phyloP scores from a whole-genome alignment of 208 protist genomes.

The Crithidia thermophila region DNA sequence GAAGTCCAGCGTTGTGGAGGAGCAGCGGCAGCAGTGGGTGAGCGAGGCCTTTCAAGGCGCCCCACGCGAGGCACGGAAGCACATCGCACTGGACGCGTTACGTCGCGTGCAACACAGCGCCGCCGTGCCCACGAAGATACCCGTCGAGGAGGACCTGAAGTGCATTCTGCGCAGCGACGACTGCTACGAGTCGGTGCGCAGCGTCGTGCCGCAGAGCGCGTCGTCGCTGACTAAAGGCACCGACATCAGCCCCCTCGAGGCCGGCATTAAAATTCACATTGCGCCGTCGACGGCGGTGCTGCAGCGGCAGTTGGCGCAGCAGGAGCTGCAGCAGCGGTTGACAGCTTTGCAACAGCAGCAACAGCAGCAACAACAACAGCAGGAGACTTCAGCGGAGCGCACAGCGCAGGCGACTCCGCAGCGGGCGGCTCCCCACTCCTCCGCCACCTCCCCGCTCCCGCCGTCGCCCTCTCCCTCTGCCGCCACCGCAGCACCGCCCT shows the following conservation, averaged over 20 bases:
- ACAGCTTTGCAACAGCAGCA: conserved; percentile 24
- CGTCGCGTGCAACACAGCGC: conserved; percentile 33
- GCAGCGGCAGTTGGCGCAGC: conserved; percentile 47
- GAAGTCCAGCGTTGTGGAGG: conserved; percentile 44
- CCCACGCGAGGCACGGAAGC: conserved; percentile 44
- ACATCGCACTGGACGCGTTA: conserved; percentile 47
- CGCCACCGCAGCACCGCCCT: not conserved
- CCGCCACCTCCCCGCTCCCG: too few species aligned
- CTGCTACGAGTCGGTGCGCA: conserved; percentile 74
- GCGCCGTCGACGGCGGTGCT: conserved; percentile 68
- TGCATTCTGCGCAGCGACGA: conserved; percentile 65
- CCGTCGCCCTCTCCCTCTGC: too few species aligned
- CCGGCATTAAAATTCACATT: conserved; percentile 89
- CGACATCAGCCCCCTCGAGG: conserved; percentile 78
- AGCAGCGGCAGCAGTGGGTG: conserved; percentile 82
- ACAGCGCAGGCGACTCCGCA: not conserved
- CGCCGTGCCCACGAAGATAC: conserved; percentile 61
- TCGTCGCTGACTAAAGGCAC: conserved; percentile 84
- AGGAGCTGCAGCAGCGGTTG: conserved; percentile 30
- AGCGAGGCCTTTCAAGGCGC: conserved; percentile 44
- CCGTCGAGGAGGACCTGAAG: conserved; percentile 69
- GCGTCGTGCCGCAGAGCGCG: conserved; percentile 71
- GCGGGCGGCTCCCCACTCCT: not conserved
- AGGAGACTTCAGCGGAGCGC: not conserved
- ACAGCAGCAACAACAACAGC: conserved; percentile 13